Conservation (phyloP, 768 basidiomycete species). For the Leccinum rimulosum region DNA sequence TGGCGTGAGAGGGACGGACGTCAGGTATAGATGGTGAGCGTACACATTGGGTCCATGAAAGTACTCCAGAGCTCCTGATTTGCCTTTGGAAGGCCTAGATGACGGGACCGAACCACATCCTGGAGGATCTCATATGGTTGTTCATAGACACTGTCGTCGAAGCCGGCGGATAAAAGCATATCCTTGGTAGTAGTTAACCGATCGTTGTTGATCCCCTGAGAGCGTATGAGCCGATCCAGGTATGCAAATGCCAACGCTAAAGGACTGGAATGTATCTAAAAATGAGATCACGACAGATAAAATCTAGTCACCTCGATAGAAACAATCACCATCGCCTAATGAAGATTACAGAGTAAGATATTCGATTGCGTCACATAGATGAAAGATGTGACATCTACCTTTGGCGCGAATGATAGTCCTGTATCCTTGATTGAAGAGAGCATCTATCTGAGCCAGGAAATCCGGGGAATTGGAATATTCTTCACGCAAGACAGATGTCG, state of each 20-base stretch:
- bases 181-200: conserved; percentile 48
- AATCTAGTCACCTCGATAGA: conserved; percentile 72
- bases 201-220: conserved; percentile 45
- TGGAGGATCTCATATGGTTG: conserved; percentile 72
- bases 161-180: conserved; percentile 55
- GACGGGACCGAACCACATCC: conserved; percentile 42
- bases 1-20: conserved; percentile 1
- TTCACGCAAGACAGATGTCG: conserved; percentile 52
- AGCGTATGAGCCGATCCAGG: conserved; percentile 63
- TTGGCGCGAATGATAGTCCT: conserved; percentile 63
- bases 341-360: conserved; percentile 1
- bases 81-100: conserved; percentile 34
- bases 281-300: neutral
- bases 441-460: conserved; percentile 76
- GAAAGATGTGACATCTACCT: conserved; percentile 43
- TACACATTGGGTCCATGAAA: conserved; percentile 57
- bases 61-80: conserved; percentile 35
- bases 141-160: conserved; percentile 66
- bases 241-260: conserved; percentile 82
- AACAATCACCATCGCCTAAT: conserved; percentile 85
- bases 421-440: conserved; percentile 63
- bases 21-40: conserved; percentile 7
- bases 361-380: neutral
- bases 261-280: conserved; percentile 19
- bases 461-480: conserved; percentile 62